Conservation (phyloP, 495 filamentous ascomycete genomes). For the Halenospora varia region DNA sequence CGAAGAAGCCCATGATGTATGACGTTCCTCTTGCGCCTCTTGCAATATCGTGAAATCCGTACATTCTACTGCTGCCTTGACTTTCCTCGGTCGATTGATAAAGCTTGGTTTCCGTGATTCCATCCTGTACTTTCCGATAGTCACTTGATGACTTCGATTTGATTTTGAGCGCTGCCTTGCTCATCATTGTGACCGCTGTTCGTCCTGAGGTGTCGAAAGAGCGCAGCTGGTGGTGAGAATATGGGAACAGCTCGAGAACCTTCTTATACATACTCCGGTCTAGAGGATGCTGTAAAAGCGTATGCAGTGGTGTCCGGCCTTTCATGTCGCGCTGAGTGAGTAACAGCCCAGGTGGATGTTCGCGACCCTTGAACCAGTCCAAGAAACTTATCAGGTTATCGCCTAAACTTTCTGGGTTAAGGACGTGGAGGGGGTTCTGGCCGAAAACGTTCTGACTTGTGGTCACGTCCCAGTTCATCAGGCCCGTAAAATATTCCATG, state of each 20-base stretch:
- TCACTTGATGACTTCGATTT: slow-evolving; percentile 7
- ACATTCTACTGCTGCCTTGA: neutral
- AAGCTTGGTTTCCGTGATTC: slow-evolving; percentile 10
- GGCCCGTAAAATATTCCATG: slow-evolving; percentile 11
- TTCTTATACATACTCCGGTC: slow-evolving; percentile 14
- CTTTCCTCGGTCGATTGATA: slow-evolving; percentile 1
- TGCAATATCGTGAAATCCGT: slow-evolving; percentile 20
- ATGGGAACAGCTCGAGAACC: slow-evolving; percentile 12
- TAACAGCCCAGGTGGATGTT: slow-evolving; percentile 11
- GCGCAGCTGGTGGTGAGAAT: slow-evolving; percentile 13
- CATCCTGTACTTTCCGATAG: slow-evolving; percentile 15
- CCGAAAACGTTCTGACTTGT: slow-evolving; percentile 19
- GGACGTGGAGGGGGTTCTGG: slow-evolving; percentile 20
- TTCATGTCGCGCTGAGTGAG: slow-evolving; percentile 19
- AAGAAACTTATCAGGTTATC: slow-evolving; percentile 15
- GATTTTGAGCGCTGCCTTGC: slow-evolving; percentile 10
- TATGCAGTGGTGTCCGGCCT: slow-evolving; percentile 19
- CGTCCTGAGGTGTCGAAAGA: slow-evolving; percentile 13
- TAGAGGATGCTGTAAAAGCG: slow-evolving; percentile 17
- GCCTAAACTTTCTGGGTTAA: slow-evolving; percentile 16
- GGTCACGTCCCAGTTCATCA: neutral
- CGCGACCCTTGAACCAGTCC: slow-evolving; percentile 15
- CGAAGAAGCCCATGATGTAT: slow-evolving; percentile 4
- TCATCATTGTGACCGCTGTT: slow-evolving; percentile 14
- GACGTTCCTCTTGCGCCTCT: slow-evolving; percentile 14